Evolutionary conservation across 805 yeast genomes (phyloP), one percentile per base, ranked within the genome.

Genomic region (Yamadazyma insecticola): DNA sequence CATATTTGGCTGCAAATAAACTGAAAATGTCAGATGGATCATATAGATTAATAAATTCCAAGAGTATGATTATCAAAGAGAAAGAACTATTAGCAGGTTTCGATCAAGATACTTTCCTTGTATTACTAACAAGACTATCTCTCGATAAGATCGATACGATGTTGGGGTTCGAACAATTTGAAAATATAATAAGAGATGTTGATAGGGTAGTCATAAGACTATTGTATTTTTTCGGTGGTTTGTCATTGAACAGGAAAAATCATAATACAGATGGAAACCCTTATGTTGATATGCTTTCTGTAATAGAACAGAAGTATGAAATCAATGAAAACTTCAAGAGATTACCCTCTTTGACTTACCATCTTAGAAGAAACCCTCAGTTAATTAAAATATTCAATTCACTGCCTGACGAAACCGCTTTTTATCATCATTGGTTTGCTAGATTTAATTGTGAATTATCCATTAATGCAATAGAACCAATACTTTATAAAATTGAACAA

Each of bases 341-440:
- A 0, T 31, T 67, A 11, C 65, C 69, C 2, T 34, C 50, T 11
- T 47, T 55, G 29, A 43, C 58, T 3, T 65, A 60, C 33, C 45
- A 53, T 31, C 48, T 67, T 32, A 43, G 66, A 29, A 50, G 55
- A 30, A 60, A 60, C 30, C 60, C 58, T 4, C 59, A 55, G 19
- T 53, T 67, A 17, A 41, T 65, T 6, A 44, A 53, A 23, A 55
- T 60, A 3, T 65, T 63, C 44, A 66, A 66, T 37, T 53, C 64
- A 8, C 57, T 65, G 30, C 73, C 72, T 0, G 73, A 67, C 33
- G 72, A 67, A 40, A 62, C 70, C n/a, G 64, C 70, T 10, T 55
- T 40, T 37, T 52, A 62, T 36, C 67, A 63, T 36, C 50, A 52
- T 26, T 44, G 55, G 50, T 60, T 60, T 24, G 32, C 51, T 28